Evolutionary conservation across 192 early-diverging fungal genomes (phyloP).

Genomic region (Radiomyces spectabilis): DNA sequence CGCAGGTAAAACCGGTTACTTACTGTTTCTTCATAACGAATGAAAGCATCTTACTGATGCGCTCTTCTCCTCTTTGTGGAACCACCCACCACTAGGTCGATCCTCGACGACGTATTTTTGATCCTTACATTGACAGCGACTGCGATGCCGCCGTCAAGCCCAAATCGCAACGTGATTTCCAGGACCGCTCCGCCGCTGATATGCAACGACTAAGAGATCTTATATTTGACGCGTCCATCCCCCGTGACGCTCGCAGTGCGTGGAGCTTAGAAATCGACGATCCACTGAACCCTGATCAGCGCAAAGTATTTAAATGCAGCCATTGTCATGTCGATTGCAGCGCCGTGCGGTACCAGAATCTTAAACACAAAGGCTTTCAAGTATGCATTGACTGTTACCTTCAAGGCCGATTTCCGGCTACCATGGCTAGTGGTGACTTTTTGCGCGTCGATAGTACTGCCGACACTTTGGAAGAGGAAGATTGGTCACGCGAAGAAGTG

Average conservation of each 20-base stretch:
- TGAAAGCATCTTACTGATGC: no score
- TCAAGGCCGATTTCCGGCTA: conserved; percentile 89
- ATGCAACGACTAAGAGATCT: conserved; percentile 16
- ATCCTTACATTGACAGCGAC: conserved; percentile 82
- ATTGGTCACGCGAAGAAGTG: conserved; percentile 86
- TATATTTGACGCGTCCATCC: conserved; percentile 32
- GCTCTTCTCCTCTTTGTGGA: no score
- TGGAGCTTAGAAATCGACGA: conserved; percentile 22
- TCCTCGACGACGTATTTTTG: conserved; percentile 84
- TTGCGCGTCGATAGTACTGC: conserved; percentile 52
- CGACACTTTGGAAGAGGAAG: conserved; percentile 46
- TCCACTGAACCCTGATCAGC: conserved; percentile 36
- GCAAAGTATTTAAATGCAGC: conserved; percentile 53
- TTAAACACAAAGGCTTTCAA: conserved; percentile 62
- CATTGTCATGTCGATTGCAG: conserved; percentile 86
- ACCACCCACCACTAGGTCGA: conserved; percentile 83
- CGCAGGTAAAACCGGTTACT: conserved; percentile 80
- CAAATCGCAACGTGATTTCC: conserved; percentile 6
- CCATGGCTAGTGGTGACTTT: conserved; percentile 82
- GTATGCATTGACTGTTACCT: conserved; percentile 85
- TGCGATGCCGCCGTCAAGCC: conserved; percentile 86
- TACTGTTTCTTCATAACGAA: no score
- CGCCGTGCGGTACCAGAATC: conserved; percentile 70
- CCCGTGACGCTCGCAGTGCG: conserved; percentile 25
- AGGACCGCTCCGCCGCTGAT: background rate